These are phyloP conservation scores for Meyerozyma guilliermondii DNA, from an alignment of 1,139 yeast genomes.

Conservation along the genomic window DNA sequence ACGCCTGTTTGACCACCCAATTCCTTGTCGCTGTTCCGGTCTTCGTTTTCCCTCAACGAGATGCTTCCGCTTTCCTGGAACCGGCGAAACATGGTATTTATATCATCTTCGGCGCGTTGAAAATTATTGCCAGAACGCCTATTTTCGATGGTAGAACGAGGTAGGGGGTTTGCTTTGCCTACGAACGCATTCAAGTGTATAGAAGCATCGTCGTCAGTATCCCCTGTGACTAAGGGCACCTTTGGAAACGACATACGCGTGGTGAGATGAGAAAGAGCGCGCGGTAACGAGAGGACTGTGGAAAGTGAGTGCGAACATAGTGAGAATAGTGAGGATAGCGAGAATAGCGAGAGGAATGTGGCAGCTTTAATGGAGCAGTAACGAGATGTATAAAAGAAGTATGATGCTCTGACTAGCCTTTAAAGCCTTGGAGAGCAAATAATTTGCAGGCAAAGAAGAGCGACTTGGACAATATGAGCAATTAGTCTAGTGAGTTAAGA, in stretches of 20 bases:
- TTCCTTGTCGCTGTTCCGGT: neutral
- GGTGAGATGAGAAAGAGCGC: neutral
- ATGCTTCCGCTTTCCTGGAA: conserved; percentile 10
- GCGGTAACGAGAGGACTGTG: neutral
- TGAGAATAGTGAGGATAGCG: neutral
- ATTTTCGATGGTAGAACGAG: neutral
- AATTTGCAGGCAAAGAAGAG: too few relatives aligned
- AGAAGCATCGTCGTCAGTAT: conserved; percentile 42
- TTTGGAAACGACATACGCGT: conserved; percentile 19
- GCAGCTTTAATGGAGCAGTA: too few relatives aligned
- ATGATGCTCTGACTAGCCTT: too few relatives aligned
- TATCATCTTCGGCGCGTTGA: conserved; percentile 5
- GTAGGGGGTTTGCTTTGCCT: conserved; percentile 37
- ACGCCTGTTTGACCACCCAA: neutral
- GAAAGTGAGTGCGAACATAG: neutral
- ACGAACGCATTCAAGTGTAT: conserved; percentile 34
- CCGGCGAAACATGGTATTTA: conserved; percentile 7
- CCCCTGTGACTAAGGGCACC: conserved; percentile 35
- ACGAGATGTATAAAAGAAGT: too few relatives aligned
- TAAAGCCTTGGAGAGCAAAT: too few relatives aligned
- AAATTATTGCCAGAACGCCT: neutral
- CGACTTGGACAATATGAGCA: too few relatives aligned
- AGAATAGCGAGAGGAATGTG: neutral
- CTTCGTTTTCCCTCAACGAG: neutral
- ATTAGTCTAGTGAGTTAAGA: too few relatives aligned